A percentile compares a stretch with the other conserved stretches of the same genome.
These are phyloP conservation scores for Miscanthus lutarioriparius DNA, from an alignment of 176 grass and related monocot genomes.

Conservation along the genomic window DNA sequence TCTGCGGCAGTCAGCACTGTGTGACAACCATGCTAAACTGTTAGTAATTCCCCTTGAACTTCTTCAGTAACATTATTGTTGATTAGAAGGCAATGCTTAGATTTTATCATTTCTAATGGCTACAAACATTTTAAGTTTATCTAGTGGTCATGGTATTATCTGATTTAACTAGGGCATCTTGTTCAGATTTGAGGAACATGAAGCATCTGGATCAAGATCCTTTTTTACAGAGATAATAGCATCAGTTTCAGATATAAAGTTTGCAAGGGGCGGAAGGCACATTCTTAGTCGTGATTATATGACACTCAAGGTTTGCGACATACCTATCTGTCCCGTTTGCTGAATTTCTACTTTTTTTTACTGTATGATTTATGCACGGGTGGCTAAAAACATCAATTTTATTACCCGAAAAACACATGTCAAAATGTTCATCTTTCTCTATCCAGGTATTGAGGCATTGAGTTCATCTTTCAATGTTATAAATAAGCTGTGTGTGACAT, in stretches of 20 bases:
- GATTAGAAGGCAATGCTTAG: conserved; percentile 19
- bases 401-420: not conserved
- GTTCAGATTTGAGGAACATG: conserved; percentile 87
- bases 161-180: conserved; percentile 21
- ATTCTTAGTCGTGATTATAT: conserved; percentile 98
- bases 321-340: not conserved
- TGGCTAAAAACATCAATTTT: not conserved
- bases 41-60: conserved; percentile 48
- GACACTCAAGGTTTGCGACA: conserved; percentile 73
- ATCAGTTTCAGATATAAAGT: conserved; percentile 87
- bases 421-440: conserved; percentile 5
- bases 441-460: not conserved
- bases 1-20: conserved; percentile 92
- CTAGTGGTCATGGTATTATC: conserved; percentile 7
- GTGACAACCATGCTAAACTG: conserved; percentile 97
- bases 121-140: conserved; percentile 29
- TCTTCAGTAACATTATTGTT: conserved; percentile 19
- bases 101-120: conserved; percentile 27
- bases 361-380: not conserved
- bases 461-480: conserved; percentile 12
- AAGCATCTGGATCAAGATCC: conserved; percentile 75
- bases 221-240: conserved; percentile 97
- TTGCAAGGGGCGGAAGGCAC: conserved; percentile 77
- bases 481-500: conserved; percentile 19
- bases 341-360: not conserved